Evolutionary conservation across 2,329 filamentous ascomycete species (phyloP), one percentile per base, ranked within the genome.

Genomic region (Colletotrichum sp.): DNA sequence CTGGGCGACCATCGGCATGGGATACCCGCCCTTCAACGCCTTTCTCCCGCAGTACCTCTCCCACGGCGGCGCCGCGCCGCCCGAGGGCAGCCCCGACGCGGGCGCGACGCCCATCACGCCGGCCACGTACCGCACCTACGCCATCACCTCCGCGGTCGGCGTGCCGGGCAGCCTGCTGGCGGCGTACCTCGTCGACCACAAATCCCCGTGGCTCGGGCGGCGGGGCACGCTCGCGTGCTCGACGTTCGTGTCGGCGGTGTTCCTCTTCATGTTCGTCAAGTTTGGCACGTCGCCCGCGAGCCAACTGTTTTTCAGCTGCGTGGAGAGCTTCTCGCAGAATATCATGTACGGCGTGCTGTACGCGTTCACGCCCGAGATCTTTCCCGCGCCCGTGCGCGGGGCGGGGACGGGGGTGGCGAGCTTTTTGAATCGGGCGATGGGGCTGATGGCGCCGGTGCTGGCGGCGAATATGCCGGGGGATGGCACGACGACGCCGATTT

Each of bases 31-130:
- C n/a, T n/a, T n/a, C n/a, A 97, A 97, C 84, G 94, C 94, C 69
- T 98, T 98, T 85, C 89, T 98, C n/a, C 95, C 95, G 1, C 94
- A 97, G 79, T 97, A 97, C 81, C 91, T 98, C 75, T 91, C 92
- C 28, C 90, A 92, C 72, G 89, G 91, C 30, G 85, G 85, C 39
- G 87, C 79, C 39, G 69, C 82, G 16, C 79, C 82, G 16, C 82
- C 82, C 34, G 81, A 85, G 64, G 82, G 81, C 12, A 80, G 83
- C 28, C 79, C 81, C 30, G 78, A 75, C 57, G 72, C 77, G 9
- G 69, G 77, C 18, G 80, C 81, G 21, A 79, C 80, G 39, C 72
- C 75, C 66, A 86, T 89, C 71, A 87, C 88, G 5, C 82, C 83
- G 76, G 86, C 86, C 26, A 91, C 92, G 0, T 98, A 97, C 86